Evolutionary conservation across 495 filamentous ascomycete species (phyloP).

Genomic region (Apiosordaria backusii): DNA sequence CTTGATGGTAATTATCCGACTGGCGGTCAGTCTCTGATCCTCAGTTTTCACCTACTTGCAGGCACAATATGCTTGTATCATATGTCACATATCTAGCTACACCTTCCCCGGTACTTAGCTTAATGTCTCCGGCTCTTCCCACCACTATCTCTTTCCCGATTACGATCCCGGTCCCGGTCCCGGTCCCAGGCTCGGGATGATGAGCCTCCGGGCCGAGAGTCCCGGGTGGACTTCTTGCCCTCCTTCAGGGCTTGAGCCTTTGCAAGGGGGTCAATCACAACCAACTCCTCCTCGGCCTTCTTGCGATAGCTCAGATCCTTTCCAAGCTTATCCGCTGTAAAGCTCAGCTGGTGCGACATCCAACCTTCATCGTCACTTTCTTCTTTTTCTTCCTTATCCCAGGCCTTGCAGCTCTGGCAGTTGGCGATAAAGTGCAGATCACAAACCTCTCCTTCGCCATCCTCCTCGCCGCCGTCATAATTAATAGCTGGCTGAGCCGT

Average conservation of each 20-base stretch:
- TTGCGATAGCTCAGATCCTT: constrained; percentile 90
- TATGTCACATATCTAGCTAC: neutral
- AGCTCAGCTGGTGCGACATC: constrained; percentile 73
- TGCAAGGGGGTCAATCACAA: constrained; percentile 92
- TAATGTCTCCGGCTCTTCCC: neutral
- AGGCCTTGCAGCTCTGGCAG: constrained; percentile 84
- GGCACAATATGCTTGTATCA: neutral
- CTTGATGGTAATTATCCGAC: neutral
- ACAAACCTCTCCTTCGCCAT: constrained; percentile 53
- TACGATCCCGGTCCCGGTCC: constrained; percentile 31
- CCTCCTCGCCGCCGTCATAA: constrained; percentile 32
- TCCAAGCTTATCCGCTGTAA: constrained; percentile 83
- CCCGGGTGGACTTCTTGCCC: constrained; percentile 53
- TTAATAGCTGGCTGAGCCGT: constrained; percentile 21
- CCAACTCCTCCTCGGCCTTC: constrained; percentile 81
- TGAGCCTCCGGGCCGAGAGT: constrained; percentile 45
- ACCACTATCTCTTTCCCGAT: neutral
- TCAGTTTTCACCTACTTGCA: neutral
- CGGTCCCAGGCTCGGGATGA: constrained; percentile 55
- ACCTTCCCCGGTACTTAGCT: too few relatives aligned
- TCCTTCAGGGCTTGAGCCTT: constrained; percentile 70
- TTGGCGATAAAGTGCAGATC: constrained; percentile 91
- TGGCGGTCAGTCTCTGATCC: neutral
- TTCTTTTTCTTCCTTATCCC: constrained; percentile 59
- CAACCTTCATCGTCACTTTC: constrained; percentile 62